Base-by-base conservation (phyloP, 202 grass and related monocot species). In the Digitaria exilis region DNA sequence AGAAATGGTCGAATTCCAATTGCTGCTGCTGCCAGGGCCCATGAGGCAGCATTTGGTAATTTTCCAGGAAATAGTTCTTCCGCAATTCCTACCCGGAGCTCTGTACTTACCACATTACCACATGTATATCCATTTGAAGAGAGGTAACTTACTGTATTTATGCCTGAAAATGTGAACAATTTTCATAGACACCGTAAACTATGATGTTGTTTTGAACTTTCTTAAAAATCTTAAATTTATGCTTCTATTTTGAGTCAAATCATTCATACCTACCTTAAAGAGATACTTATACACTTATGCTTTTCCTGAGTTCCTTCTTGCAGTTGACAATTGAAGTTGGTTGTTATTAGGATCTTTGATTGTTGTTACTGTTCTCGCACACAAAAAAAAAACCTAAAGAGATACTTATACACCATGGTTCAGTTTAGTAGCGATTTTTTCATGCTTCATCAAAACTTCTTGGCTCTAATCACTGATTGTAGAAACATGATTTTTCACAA, bases 81-180 rank as follows among this genome's bases (percentile, higher is more conserved):
- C 79, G 87, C 69, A 66, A 68, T 90, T 80, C 82, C 84, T 63
- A 78, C 10, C 15, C 57, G 59, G 48, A 91, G 81, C 70, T 88
- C 92, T 82, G 84, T 93, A 45, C 87, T 95, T 61, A 98, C 90
- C 74, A 95, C 92, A 76, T 71, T 95, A 44, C 96, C 96, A 37
- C 87, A 98, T 93, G 92, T 95, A 66, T 98, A 95, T 95, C 92
- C 96, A 59, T 98, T 98, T 90, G 91, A 92, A 35, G 93, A 95
- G 85, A 98, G 96, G 96, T 98, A 93, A 78, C 28, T 19, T 42
- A 61, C 55, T 78, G n/a, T 69, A 49, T 69, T 86, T 86, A 29
- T 28, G 42, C 76, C 34, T 71, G 44, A 49, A 64, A 18, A 75
- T 16, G 7, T 26, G 19, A 59, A 56, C 29, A 26, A 7, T 68